A percentile compares a stretch with the other conserved stretches of the same genome.
phyloP scores from a whole-genome alignment of 2,329 filamentous ascomycete species.

The Drechslera avenae region DNA sequence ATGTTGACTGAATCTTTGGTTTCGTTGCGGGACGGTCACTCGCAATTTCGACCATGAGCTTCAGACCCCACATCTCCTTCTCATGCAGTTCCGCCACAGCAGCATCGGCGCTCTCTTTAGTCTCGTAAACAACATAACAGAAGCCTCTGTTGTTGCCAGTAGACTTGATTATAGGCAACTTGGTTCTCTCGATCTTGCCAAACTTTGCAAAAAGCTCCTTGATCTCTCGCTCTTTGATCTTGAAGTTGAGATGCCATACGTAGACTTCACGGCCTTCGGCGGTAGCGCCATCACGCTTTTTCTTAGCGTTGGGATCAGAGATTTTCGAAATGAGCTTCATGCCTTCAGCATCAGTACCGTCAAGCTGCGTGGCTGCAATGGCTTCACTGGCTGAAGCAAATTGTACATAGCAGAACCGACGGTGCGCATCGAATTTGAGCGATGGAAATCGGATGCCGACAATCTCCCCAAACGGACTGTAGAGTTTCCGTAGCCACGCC shows the following conservation, averaged over 20 bases:
- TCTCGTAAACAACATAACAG: constrained; percentile 78
- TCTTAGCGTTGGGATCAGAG: constrained; percentile 79
- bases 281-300: constrained; percentile 76
- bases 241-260: constrained; percentile 83
- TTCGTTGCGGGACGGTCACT: constrained; percentile 52
- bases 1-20: constrained; percentile 53
- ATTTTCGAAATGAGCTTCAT: constrained; percentile 77
- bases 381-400: constrained; percentile 64
- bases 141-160: constrained; percentile 75
- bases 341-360: constrained; percentile 70
- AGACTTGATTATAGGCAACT: constrained; percentile 68
- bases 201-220: constrained; percentile 73
- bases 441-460: constrained; percentile 88
- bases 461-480: constrained; percentile 74
- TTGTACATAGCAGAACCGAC: constrained; percentile 96
- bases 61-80: constrained; percentile 69
- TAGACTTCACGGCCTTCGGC: constrained; percentile 89
- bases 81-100: constrained; percentile 69
- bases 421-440: constrained; percentile 83
- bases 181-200: constrained; percentile 74
- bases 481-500: constrained; percentile 68
- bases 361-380: constrained; percentile 67
- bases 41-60: constrained; percentile 65
- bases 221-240: constrained; percentile 74
- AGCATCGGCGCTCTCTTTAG: constrained; percentile 67